Percentiles rank a stretch among this genome's conserved stretches.
Evolutionary conservation across 2,329 filamentous ascomycete genomes (phyloP).

Genomic region (Penicillium sp.): DNA sequence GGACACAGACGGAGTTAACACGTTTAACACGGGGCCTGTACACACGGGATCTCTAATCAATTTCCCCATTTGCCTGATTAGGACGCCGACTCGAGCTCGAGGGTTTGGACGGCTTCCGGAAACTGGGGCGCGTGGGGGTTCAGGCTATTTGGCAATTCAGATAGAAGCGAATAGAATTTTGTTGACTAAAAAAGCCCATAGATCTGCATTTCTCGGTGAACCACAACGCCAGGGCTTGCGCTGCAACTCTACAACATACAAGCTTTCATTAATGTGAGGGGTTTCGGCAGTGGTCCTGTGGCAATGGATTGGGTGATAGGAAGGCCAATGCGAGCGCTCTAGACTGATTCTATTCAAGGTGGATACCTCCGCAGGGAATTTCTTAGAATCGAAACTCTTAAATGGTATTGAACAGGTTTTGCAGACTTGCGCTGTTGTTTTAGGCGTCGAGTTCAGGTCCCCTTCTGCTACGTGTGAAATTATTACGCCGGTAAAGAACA

Average conservation of each 20-base stretch:
- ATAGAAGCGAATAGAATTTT: conserved; percentile 5
- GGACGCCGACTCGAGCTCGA: conserved; percentile 15
- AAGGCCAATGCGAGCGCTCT: neutral
- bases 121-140: neutral
- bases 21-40: conserved; percentile 2
- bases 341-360: neutral
- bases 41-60: neutral
- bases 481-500: neutral
- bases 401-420: too few relatives aligned
- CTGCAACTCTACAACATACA: neutral
- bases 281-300: neutral
- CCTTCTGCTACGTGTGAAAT: neutral
- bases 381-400: too few relatives aligned
- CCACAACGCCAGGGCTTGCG: neutral
- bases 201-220: neutral
- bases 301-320: neutral
- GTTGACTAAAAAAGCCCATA: neutral
- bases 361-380: too few relatives aligned
- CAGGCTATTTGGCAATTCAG: conserved; percentile 5
- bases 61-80: conserved; percentile 14
- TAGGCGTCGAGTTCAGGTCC: too few relatives aligned
- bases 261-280: neutral
- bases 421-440: too few relatives aligned
- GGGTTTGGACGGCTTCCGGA: neutral
- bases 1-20: neutral